Base-by-base conservation (phyloP, 495 filamentous ascomycete species). In the Penicillium roqueforti region DNA sequence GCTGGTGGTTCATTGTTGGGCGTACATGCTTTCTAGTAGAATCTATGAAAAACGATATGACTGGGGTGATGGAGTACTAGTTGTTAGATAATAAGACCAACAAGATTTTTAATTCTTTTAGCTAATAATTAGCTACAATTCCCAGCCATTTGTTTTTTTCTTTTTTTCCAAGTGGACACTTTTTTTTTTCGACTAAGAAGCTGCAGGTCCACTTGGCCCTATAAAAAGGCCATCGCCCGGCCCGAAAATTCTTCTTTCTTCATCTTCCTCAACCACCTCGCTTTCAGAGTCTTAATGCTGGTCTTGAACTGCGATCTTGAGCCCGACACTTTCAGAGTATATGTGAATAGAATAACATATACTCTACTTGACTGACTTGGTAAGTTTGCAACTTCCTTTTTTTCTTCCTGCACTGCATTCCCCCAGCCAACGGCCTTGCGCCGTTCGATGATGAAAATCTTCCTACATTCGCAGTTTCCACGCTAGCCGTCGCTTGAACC, bases 391-490 rank as follows among this genome's bases (percentile, higher is more conserved):
- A 31, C 22, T 53, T 58, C 47, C 22, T 53, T 58, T 50, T 45
- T 60, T 39, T 54, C 42, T 48, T 38, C 18, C 42, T 38, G 32
- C 14, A 36, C 52, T 31, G 37, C 32, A 45, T 41, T 8, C 41
- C 34, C 29, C 44, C 51, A 53, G 62, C 56, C 61, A 60, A 51
- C 44, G 55, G 60, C 63, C 53, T 38, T 43, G 54, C 14, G 65
- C 62, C 60, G 51, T 61, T 65, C 55, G 57, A 76, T 75, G 75
- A 78, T 78, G 73, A 78, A 76, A 77, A 71, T 26, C 45, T 69
- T 75, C 67, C 75, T 69, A 74, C 72, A 76, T 78, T 78, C 75
- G 75, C 75, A 78, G 75, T 76, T 78, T 78, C 70, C 72, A 78
- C 75, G 73, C 73, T 72, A 76, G 75, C 59, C 72, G 69, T 75